Base-by-base conservation (phyloP, 805 yeast species). In the Kuraishia borneana region DNA sequence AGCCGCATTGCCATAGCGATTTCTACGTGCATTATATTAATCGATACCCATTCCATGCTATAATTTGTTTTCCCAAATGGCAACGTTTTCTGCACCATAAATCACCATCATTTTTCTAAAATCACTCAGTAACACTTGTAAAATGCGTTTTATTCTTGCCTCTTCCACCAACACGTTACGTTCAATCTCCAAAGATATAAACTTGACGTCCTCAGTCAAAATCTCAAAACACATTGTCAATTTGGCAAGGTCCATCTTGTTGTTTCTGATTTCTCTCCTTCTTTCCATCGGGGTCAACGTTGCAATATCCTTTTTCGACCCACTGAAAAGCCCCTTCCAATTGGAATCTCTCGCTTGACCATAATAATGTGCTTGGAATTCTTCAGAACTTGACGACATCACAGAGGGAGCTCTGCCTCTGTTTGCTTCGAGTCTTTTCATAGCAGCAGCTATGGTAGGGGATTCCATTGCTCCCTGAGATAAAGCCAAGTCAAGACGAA, bases 191-290 rank as follows among this genome's bases (percentile, higher is more conserved):
- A 58, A 41, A 16, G 73, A 66, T 20, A 72, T 54, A 36, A 49
- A 57, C 18, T 49, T 45, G 47, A 70, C 61, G 47, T 72, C 78
- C 9, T 45, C 47, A 37, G 60, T 53, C 25, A 66, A 50, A 13
- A 65, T 50, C 12, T 56, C 58, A 18, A 68, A 65, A 34, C 73
- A 60, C 34, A 71, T 75, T 30, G 65, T 61, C 27, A 70, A 54
- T 41, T 69, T 70, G 28, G 43, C 42, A 20, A 65, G 45, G 36
- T 65, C 73, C 45, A 32, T 46, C 42, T 28, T 51, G 36, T 34
- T 54, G 53, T 4, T 37, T 36, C 10, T 47, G 37, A 20, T 46
- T 33, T 28, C 35, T 39, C 13, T 42, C 31, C 18, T 48, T 42
- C 39, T 51, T 51, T 20, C 39, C 23, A 18, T 42, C 33, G 26